A percentile compares a stretch with the other conserved stretches of the same genome.
Conservation (phyloP, 2,329 filamentous ascomycete species). For the Hypoxylon sp. region DNA sequence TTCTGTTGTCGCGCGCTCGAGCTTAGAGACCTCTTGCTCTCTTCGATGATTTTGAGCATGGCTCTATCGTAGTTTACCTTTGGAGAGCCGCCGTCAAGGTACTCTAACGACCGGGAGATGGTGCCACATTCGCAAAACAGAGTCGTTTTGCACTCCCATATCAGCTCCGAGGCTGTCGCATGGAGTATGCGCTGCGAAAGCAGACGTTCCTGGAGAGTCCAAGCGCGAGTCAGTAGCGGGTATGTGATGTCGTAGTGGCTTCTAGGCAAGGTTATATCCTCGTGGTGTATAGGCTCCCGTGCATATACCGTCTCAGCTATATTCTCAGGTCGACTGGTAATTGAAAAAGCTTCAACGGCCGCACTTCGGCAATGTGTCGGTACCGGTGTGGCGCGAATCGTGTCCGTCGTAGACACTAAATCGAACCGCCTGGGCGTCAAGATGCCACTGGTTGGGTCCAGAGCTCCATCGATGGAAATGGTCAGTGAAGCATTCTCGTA, state of each 20-base stretch:
- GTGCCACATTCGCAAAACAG: slow-evolving; percentile 16
- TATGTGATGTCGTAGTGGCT: slow-evolving; percentile 14
- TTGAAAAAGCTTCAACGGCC: slow-evolving; percentile 5
- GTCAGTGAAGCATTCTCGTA: slow-evolving; percentile 22
- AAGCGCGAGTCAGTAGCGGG: slow-evolving; percentile 16
- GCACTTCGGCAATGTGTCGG: slow-evolving; percentile 7
- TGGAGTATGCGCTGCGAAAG: slow-evolving; percentile 24
- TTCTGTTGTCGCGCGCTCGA: not conserved
- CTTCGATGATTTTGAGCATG: not conserved
- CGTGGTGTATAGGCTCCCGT: not conserved
- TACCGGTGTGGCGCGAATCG: not conserved
- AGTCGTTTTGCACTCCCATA: slow-evolving; percentile 23
- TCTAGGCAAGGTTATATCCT: not conserved
- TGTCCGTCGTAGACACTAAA: not conserved
- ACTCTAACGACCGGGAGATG: not conserved
- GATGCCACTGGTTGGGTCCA: slow-evolving; percentile 6
- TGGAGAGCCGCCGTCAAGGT: not conserved
- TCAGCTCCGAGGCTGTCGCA: slow-evolving; percentile 18
- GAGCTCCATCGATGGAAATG: slow-evolving; percentile 12
- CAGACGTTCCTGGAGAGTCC: slow-evolving; percentile 24
- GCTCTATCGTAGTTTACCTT: not conserved
- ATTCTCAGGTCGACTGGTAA: slow-evolving; percentile 5
- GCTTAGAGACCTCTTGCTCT: not conserved
- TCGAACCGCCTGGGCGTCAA: not conserved
- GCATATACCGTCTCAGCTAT: not conserved